Base-by-base conservation (phyloP, 176 grass and related monocot species). In the Hordeum vulgare region DNA sequence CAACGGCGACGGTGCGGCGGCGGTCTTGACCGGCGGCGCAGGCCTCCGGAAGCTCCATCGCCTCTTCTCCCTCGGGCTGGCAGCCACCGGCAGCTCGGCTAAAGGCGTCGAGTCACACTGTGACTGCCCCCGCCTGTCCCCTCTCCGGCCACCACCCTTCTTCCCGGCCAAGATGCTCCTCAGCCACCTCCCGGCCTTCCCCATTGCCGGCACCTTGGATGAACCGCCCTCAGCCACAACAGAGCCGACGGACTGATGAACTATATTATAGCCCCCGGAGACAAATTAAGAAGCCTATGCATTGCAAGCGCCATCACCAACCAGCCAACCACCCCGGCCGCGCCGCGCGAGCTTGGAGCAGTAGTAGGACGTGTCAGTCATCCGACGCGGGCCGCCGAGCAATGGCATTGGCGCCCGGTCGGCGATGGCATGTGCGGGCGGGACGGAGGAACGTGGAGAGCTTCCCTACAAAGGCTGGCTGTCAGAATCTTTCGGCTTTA, bases 101-200 rank as follows among this genome's bases (percentile, higher is more conserved):
- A 70, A 42, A 17, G 87, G 80, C 54, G 85, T 78, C 59, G 83
- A 79, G 56, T 90, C 74, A 64, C 69, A 80, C 20, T 88, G 83
- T 18, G 47, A 2, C 15, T 51, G 47, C 75, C 87, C 81, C 74
- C 80, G 66, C 66, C 67, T 64, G 9, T n/a, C 54, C 1, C 66
- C 74, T 61, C 61, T 39, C 28, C 33, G 8, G 6, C 54, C 17
- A 15, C 62, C 41, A 21, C 79, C 87, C 65, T 76, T 89, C 87
- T 81, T 88, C 65, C 81, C 86, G 3, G 61, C 27, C 11, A 88
- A 77, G 71, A 97, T 82, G 61, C 80, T 83, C 83, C 41, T 92
- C 11, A 97, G 63, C 95, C 95, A 97, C 86, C 86, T 89, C 59
- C 88, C 93, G 18, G 95, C 78, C 79, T 93, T 97, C 71, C 88